phyloP scores from a whole-genome alignment of 345 rosid species.

The Carallia pectinifolia region DNA sequence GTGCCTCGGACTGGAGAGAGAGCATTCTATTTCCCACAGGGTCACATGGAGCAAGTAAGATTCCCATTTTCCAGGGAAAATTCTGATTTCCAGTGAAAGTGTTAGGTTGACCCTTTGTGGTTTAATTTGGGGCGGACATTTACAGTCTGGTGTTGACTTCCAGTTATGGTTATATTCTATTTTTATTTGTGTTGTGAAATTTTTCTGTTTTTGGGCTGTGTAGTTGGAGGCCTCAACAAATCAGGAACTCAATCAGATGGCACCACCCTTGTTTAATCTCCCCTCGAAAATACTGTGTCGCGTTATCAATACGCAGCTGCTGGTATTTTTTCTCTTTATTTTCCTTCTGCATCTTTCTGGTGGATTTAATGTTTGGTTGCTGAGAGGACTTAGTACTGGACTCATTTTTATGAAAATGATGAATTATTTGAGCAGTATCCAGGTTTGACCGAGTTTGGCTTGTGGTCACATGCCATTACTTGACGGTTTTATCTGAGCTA shows the following conservation, averaged over 20 bases:
- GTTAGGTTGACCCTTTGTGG: not conserved
- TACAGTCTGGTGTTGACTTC: conserved; percentile 8
- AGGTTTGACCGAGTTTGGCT: not conserved
- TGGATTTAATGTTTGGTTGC: conserved; percentile 1
- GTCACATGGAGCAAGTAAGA: conserved; percentile 91
- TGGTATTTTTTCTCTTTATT: conserved; percentile 44
- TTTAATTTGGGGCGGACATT: not conserved
- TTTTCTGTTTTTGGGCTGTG: conserved; percentile 25
- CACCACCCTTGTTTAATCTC: conserved; percentile 66
- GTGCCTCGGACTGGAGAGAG: conserved; percentile 62
- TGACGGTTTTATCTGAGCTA: not conserved
- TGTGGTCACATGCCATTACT: not conserved
- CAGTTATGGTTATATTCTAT: conserved; percentile 11
- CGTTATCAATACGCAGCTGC: conserved; percentile 65
- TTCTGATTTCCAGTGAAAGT: not conserved
- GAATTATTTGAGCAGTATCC: not conserved
- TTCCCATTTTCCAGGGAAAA: conserved; percentile 2
- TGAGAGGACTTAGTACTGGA: not conserved
- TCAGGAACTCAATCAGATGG: conserved; percentile 68
- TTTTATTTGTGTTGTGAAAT: not conserved
- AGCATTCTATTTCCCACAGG: conserved; percentile 90
- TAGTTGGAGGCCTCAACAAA: conserved; percentile 89
- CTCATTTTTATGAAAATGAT: not conserved
- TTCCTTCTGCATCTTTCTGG: not conserved
- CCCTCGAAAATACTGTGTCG: conserved; percentile 82